These are phyloP conservation scores for Phytophthora macrochlamydospora DNA, from an alignment of 352 stramenopile species.

Conservation along the genomic window DNA sequence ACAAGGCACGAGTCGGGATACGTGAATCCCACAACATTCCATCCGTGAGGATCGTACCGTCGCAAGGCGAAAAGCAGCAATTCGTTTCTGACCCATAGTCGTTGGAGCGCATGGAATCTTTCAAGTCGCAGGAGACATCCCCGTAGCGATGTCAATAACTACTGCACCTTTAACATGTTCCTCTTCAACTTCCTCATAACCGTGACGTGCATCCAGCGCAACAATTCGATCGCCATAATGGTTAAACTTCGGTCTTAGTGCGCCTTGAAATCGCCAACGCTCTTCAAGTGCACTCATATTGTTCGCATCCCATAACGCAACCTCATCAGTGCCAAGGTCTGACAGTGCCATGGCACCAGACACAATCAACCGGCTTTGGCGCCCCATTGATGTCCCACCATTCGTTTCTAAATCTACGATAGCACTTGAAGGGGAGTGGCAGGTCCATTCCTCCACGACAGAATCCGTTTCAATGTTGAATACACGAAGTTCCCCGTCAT, in stretches of 20 bases:
- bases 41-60: conserved; percentile 78
- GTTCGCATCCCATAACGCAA: conserved; percentile 79
- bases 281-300: conserved; percentile 53
- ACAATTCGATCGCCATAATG: conserved; percentile 80
- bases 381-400: conserved; percentile 55
- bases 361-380: conserved; percentile 57
- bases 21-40: conserved; percentile 85
- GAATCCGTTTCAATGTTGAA: conserved; percentile 69
- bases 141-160: conserved; percentile 74
- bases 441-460: conserved; percentile 78
- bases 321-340: conserved; percentile 55
- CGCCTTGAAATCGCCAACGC: conserved; percentile 70
- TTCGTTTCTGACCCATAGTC: conserved; percentile 82
- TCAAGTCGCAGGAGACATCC: conserved; percentile 61
- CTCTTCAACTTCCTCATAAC: conserved; percentile 38
- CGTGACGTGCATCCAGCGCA: conserved; percentile 55
- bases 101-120: conserved; percentile 69
- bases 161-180: conserved; percentile 55
- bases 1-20: conserved; percentile 68
- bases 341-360: conserved; percentile 59
- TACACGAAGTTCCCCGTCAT: conserved; percentile 66
- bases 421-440: conserved; percentile 69
- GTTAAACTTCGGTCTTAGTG: conserved; percentile 72
- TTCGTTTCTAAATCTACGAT: conserved; percentile 80
- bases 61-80: conserved; percentile 75